Percentiles rank a stretch among this genome's conserved stretches.
Conservation (phyloP, 371 early-diverging fungal genomes). For the Nematocida sp. region DNA sequence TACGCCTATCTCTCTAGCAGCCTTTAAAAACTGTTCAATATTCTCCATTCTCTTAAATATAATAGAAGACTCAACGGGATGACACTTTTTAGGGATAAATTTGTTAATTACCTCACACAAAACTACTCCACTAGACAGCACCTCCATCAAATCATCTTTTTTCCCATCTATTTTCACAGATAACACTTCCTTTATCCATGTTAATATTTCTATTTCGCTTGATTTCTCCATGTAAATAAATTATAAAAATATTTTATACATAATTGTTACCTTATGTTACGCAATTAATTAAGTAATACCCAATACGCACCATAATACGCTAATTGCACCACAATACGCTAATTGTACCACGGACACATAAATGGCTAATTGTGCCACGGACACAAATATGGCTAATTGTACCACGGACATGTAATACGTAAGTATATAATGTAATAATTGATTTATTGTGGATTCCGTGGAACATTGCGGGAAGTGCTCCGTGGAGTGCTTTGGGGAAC, state of each 20-base stretch:
- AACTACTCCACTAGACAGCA: constrained; percentile 71
- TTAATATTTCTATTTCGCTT: constrained; percentile 44
- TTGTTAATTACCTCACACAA: constrained; percentile 74
- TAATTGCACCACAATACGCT: too few relatives aligned
- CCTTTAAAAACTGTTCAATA: constrained; percentile 73
- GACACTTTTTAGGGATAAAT: constrained; percentile 68
- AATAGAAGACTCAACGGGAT: constrained; percentile 70
- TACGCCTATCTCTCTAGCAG: constrained; percentile 71
- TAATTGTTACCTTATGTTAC: neutral
- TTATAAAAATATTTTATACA: constrained; percentile 5
- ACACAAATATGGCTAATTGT: too few relatives aligned
- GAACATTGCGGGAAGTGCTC: too few relatives aligned
- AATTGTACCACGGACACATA: too few relatives aligned
- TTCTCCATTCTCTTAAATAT: constrained; percentile 81
- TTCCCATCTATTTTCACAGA: constrained; percentile 48
- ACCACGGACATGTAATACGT: too few relatives aligned
- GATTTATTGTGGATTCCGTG: too few relatives aligned
- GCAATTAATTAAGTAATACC: neutral
- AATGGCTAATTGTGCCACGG: too few relatives aligned
- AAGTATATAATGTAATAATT: too few relatives aligned
- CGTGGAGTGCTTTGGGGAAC: too few relatives aligned
- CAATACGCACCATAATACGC: too few relatives aligned
- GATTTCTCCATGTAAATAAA: constrained; percentile 42
- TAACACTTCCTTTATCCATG: constrained; percentile 43
- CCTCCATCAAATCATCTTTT: constrained; percentile 35